phyloP scores from a whole-genome alignment of 2,329 filamentous ascomycete species.

The Fusarium oligoseptatum region DNA sequence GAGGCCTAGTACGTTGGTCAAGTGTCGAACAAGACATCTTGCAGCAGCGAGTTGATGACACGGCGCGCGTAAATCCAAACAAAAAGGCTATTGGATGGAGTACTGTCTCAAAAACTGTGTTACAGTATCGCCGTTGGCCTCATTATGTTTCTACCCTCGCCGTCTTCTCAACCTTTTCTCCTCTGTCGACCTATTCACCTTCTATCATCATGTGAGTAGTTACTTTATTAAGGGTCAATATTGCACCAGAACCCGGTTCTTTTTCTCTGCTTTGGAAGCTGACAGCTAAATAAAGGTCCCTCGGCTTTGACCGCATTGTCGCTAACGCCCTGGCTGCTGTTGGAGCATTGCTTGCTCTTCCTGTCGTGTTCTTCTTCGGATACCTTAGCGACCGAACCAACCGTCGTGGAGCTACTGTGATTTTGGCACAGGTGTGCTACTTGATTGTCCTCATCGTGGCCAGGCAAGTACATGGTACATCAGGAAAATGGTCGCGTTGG shows the following conservation, averaged over 20 bases:
- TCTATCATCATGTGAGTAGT: constrained; percentile 28
- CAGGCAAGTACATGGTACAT: constrained; percentile 50
- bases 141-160: constrained; percentile 25
- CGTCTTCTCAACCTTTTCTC: constrained; percentile 32
- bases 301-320: constrained; percentile 59
- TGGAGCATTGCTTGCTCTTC: constrained; percentile 57
- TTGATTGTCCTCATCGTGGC: constrained; percentile 5
- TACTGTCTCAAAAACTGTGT: constrained; percentile 14
- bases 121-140: constrained; percentile 29
- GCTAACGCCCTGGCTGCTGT: constrained; percentile 62
- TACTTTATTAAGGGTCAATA: not conserved
- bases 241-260: not conserved
- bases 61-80: not conserved
- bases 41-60: constrained; percentile 36
- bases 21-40: not conserved
- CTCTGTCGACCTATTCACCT: constrained; percentile 26
- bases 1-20: not conserved
- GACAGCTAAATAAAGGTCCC: constrained; percentile 45
- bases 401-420: constrained; percentile 31
- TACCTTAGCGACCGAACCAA: constrained; percentile 61
- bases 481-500: constrained; percentile 61
- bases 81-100: constrained; percentile 6
- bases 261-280: not conserved
- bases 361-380: constrained; percentile 61
- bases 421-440: constrained; percentile 16